Evolutionary conservation across 1,139 yeast species (phyloP).

Genomic region (Zygoascus meyerae): DNA sequence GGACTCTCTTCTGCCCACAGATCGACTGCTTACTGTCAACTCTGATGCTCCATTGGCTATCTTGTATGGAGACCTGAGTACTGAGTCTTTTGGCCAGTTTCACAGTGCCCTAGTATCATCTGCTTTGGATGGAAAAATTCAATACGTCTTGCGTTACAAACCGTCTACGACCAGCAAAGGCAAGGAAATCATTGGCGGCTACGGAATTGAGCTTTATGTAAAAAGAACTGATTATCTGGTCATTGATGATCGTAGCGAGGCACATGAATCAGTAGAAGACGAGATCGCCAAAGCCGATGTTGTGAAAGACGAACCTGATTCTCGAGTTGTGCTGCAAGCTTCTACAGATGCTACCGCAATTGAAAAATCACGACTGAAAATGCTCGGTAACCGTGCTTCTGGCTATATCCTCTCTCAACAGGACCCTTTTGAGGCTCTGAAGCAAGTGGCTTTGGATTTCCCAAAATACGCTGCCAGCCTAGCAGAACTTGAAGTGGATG

Average conservation of each 20-base stretch:
- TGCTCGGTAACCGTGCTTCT: slow-evolving; percentile 33
- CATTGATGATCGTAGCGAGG: slow-evolving; percentile 47
- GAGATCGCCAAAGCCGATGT: slow-evolving; percentile 11
- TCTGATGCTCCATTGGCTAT: slow-evolving; percentile 40
- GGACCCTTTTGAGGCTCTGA: slow-evolving; percentile 30
- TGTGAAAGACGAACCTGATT: slow-evolving; percentile 14
- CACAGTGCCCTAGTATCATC: slow-evolving; percentile 55
- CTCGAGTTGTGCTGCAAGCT: slow-evolving; percentile 16
- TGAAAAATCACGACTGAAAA: slow-evolving; percentile 26
- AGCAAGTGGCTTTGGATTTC: slow-evolving; percentile 32
- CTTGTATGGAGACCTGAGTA: slow-evolving; percentile 47
- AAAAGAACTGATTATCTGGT: slow-evolving; percentile 61
- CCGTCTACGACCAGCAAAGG: slow-evolving; percentile 28
- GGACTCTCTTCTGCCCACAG: slow-evolving; percentile 41
- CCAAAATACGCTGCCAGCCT: slow-evolving; percentile 30
- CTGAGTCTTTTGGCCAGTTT: slow-evolving; percentile 48
- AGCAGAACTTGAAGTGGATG: slow-evolving; percentile 20
- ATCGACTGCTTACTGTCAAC: slow-evolving; percentile 51
- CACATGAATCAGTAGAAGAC: slow-evolving; percentile 16
- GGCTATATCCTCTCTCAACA: slow-evolving; percentile 25
- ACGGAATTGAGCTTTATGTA: slow-evolving; percentile 57
- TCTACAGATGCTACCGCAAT: slow-evolving; percentile 20
- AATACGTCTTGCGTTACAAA: slow-evolving; percentile 71
- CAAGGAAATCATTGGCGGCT: slow-evolving; percentile 48
- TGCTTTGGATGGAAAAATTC: slow-evolving; percentile 58